Percentiles rank a stretch among this genome's conserved stretches.
phyloP scores from a whole-genome alignment of 2,329 filamentous ascomycete species.

The Paraconiothyrium brasiliense region DNA sequence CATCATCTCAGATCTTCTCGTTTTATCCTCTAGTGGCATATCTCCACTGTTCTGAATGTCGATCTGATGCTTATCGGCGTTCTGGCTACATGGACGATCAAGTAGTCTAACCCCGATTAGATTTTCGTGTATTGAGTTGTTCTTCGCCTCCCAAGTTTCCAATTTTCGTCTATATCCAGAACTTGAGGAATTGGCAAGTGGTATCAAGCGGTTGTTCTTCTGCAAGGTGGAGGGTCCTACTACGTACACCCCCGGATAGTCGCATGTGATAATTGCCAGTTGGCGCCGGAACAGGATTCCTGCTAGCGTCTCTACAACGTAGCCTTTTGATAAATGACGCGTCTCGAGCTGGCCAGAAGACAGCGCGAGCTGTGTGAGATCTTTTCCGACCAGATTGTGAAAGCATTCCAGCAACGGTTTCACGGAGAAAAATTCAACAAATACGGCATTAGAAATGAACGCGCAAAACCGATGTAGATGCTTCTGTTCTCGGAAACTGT shows the following conservation, averaged over 20 bases:
- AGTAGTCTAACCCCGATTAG: neutral
- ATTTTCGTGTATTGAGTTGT: neutral
- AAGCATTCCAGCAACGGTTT: neutral
- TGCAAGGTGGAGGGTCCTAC: neutral
- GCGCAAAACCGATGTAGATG: neutral
- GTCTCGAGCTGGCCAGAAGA: neutral
- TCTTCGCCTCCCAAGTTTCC: no score
- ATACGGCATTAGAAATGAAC: neutral
- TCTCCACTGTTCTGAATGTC: no score
- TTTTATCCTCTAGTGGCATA: no score
- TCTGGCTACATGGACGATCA: neutral
- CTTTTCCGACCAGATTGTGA: neutral
- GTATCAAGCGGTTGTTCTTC: neutral
- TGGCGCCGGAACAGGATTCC: neutral
- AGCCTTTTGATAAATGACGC: neutral
- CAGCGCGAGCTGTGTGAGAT: neutral
- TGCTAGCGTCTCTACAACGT: neutral
- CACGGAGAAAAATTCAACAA: no score
- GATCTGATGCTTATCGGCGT: neutral
- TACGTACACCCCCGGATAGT: neutral
- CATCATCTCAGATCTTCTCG: neutral
- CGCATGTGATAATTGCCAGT: neutral
- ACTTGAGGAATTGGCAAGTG: neutral
- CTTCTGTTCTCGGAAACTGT: no score
- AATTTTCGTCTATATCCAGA: no score